These are phyloP conservation scores for Blastocystis sp. DNA, from an alignment of 352 stramenopile species.

Conservation along the genomic window DNA sequence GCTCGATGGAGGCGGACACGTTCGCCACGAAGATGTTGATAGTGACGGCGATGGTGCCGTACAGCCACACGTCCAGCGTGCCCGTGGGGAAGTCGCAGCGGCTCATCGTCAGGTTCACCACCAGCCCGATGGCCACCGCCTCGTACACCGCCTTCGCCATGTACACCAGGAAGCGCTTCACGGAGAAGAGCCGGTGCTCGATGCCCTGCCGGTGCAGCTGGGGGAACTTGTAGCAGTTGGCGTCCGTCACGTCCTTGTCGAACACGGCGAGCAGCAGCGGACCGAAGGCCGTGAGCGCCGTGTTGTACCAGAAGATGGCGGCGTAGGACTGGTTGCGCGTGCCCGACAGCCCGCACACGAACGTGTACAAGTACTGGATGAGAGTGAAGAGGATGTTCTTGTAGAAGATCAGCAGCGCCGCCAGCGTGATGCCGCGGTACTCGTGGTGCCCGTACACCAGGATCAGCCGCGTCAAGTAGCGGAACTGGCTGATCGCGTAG, in stretches of 20 bases:
- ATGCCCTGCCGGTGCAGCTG: slow-evolving; percentile 29
- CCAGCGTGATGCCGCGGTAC: slow-evolving; percentile 89
- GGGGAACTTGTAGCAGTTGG: slow-evolving; percentile 17
- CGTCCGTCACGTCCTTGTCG: slow-evolving; percentile 9
- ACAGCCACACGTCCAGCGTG: slow-evolving; percentile 9
- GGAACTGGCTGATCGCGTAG: slow-evolving; percentile 96
- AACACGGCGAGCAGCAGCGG: slow-evolving; percentile 33
- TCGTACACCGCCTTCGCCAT: slow-evolving; percentile 10
- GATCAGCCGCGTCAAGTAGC: slow-evolving; percentile 88
- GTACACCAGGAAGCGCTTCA: not conserved
- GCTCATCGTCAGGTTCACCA: not conserved
- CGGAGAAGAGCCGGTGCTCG: slow-evolving; percentile 6
- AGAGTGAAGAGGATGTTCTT: slow-evolving; percentile 93
- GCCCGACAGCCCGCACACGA: slow-evolving; percentile 89
- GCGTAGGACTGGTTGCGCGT: slow-evolving; percentile 20
- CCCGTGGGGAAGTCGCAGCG: not conserved
- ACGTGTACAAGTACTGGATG: slow-evolving; percentile 85
- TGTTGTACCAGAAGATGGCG: slow-evolving; percentile 37
- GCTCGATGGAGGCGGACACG: slow-evolving; percentile 5
- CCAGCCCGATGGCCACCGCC: slow-evolving; percentile 5
- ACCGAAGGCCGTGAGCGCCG: not conserved
- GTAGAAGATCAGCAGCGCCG: slow-evolving; percentile 96
- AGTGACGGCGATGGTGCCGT: not conserved
- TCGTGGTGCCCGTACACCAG: slow-evolving; percentile 96
- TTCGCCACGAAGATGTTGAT: slow-evolving; percentile 39